Conservation (phyloP, 805 yeast species). For the Yarrowia sp. region DNA sequence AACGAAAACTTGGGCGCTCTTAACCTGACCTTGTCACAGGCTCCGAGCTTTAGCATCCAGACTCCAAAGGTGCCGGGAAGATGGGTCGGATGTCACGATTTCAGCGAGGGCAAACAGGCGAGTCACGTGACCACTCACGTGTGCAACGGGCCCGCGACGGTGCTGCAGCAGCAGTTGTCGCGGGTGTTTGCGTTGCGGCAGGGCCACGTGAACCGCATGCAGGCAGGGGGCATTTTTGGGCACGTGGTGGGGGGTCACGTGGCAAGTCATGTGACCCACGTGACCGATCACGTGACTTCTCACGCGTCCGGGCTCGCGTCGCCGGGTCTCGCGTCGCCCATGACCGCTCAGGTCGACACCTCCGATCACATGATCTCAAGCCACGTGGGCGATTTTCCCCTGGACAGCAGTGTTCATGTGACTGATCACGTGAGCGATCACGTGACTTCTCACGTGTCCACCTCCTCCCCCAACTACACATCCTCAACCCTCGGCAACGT, state of each 20-base stretch:
- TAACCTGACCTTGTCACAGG: neutral
- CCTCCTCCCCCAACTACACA: neutral
- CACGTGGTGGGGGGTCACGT: neutral
- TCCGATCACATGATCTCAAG: slow-evolving; percentile 8
- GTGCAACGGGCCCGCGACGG: slow-evolving; percentile 10
- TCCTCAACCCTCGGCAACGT: slow-evolving; percentile 11
- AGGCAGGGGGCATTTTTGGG: too few species aligned
- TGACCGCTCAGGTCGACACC: neutral
- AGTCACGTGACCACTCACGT: neutral
- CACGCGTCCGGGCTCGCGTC: too few species aligned
- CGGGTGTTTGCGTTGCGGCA: slow-evolving; percentile 8
- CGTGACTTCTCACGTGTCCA: neutral
- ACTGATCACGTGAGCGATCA: neutral
- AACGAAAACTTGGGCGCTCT: slow-evolving; percentile 15
- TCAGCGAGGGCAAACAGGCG: slow-evolving; percentile 29
- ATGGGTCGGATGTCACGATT: slow-evolving; percentile 32
- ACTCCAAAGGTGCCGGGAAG: neutral
- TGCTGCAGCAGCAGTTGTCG: slow-evolving; percentile 20
- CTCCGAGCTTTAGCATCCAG: slow-evolving; percentile 19
- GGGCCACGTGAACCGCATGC: neutral
- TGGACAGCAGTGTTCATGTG: neutral
- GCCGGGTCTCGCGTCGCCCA: too few species aligned
- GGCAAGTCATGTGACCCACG: neutral
- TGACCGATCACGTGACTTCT: too few species aligned
- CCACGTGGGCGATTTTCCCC: slow-evolving; percentile 9